Conservation (phyloP, 1,284 basidiomycete species). For the Cutaneotrichosporon sp. region DNA sequence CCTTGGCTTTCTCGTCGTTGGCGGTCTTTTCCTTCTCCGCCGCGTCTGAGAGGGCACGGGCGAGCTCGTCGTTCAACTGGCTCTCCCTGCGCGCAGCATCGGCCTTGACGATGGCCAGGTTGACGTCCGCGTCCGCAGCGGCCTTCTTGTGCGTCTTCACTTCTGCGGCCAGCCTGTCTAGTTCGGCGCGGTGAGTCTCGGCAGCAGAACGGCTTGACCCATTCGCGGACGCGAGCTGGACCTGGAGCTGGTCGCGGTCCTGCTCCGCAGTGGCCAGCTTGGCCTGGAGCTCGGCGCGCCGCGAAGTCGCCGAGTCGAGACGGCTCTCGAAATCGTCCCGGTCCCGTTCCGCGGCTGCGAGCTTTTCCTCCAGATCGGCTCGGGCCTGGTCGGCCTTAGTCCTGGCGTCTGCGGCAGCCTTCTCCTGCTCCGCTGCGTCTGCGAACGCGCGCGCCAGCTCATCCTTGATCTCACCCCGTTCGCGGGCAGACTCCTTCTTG, state of each 20-base stretch:
- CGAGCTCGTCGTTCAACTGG: background rate
- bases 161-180: background rate
- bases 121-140: background rate
- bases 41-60: background rate
- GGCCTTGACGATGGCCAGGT: background rate
- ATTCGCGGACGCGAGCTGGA: background rate
- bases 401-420: too few relatives aligned
- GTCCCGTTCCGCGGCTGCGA: too few relatives aligned
- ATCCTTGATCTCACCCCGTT: too few relatives aligned
- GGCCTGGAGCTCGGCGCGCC: slow-evolving; percentile 10
- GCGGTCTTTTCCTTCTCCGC: background rate
- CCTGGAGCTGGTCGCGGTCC: background rate
- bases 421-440: too few relatives aligned
- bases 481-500: background rate
- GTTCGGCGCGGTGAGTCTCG: background rate
- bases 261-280: slow-evolving; percentile 1
- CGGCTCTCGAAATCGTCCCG: too few relatives aligned
- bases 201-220: background rate
- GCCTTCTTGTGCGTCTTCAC: background rate
- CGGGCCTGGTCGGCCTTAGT: too few relatives aligned
- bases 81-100: background rate
- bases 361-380: too few relatives aligned
- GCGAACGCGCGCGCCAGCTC: too few relatives aligned
- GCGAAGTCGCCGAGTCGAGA: background rate
- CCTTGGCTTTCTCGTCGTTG: slow-evolving; percentile 74